Base-by-base conservation (phyloP, 73 alveolate genomes). In the Uronychia setigera region DNA sequence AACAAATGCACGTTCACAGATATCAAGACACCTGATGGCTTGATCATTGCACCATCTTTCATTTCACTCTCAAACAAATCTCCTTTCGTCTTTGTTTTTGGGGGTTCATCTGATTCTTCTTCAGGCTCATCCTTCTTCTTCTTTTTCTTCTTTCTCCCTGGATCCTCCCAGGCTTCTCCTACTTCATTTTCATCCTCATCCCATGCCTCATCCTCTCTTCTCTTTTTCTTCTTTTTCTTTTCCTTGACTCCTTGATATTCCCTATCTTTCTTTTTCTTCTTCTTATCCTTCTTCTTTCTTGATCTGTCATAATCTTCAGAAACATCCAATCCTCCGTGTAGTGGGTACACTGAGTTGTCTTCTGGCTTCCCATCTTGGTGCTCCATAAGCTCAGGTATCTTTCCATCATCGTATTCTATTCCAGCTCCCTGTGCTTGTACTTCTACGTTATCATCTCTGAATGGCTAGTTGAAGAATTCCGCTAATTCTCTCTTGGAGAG, bases 291-390 rank as follows among this genome's bases (percentile, higher is more conserved):
- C 67, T 46, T 46, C 19, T 46, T 46, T 19, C 19, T 46, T 5
- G 67, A 46, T 46, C 19, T 19, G n/a, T 46, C 19, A 19, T 11
- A 46, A 19, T 19, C 19, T 5, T 46, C 67, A 46, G 5, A 5
- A 46, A 19, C n/a, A 46, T 46, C 67, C 67, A 19, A 5, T 46
- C 19, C 67, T 5, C 67, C 67, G n/a, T 19, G 5, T 46, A 46
- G 67, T 46, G 67, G 67, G 67, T 46, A 46, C 19, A 46, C 67
- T 46, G 67, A 46, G 67, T 46, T 46, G 67, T 46, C 67, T 19
- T 46, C 67, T 11, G 67, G n/a, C 67, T 46, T 46, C 67, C 19
- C n/a, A 5, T 46, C 67, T 11, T 46, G 5, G 67, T 46, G 67
- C 67, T 46, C 67, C 67, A 46, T 46, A n/a, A n/a, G n/a, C n/a